These are phyloP conservation scores for Clathrus columnatus DNA, from an alignment of 768 basidiomycete species.

Conservation along the genomic window DNA sequence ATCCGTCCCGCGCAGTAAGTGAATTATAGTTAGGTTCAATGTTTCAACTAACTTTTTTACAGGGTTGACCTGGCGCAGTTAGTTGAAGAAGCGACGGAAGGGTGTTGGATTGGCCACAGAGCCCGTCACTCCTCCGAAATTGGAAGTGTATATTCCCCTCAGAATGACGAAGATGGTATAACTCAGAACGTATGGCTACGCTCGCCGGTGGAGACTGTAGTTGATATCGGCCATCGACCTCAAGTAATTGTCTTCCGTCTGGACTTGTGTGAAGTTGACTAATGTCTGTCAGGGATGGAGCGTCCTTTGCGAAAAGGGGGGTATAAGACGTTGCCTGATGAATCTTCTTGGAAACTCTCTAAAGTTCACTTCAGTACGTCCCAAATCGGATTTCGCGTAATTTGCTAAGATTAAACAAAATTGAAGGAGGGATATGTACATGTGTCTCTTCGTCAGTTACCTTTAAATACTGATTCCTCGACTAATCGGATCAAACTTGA, in stretches of 20 bases:
- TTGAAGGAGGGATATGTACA: slow-evolving; percentile 87
- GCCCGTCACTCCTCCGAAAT: slow-evolving; percentile 74
- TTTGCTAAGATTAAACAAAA: too few species aligned
- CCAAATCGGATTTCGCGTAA: neutral
- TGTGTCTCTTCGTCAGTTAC: slow-evolving; percentile 68
- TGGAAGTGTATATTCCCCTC: slow-evolving; percentile 88
- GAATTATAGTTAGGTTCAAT: neutral
- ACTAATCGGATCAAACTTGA: slow-evolving; percentile 66
- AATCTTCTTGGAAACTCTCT: slow-evolving; percentile 91
- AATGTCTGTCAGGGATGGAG: slow-evolving; percentile 62
- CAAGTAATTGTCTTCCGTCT: slow-evolving; percentile 36
- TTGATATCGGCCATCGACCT: slow-evolving; percentile 71
- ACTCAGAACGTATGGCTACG: slow-evolving; percentile 26
- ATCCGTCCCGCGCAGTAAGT: slow-evolving; percentile 58
- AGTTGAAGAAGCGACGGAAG: slow-evolving; percentile 84
- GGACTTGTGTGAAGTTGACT: neutral
- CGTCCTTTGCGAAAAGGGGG: slow-evolving; percentile 84
- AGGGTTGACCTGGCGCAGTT: slow-evolving; percentile 73
- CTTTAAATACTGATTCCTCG: slow-evolving; percentile 42
- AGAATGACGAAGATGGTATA: slow-evolving; percentile 41
- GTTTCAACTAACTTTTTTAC: neutral
- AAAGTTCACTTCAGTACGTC: slow-evolving; percentile 76
- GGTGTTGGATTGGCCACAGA: slow-evolving; percentile 88
- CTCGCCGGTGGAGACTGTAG: slow-evolving; percentile 71
- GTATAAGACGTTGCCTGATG: slow-evolving; percentile 86